phyloP scores from a whole-genome alignment of 2,329 filamentous ascomycete genomes.

The Fusarium liriodendri region DNA sequence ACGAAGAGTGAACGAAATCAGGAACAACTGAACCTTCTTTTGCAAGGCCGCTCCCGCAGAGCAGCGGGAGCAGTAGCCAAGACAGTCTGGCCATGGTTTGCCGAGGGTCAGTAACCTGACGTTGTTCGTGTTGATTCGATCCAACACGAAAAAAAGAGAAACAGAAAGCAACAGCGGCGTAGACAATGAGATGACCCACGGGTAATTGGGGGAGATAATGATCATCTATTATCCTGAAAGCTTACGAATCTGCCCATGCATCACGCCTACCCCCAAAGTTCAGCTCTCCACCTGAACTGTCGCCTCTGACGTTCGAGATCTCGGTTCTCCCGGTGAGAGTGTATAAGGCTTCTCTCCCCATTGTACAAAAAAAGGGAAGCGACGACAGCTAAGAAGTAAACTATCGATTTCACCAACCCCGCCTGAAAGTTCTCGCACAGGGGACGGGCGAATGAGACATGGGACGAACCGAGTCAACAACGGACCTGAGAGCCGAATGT shows the following conservation, averaged over 20 bases:
- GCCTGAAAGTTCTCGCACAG: neutral
- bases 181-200: neutral
- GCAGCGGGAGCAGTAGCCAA: conserved; percentile 29
- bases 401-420: neutral
- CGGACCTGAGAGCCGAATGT: neutral
- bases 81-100: conserved; percentile 24
- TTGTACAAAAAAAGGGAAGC: neutral
- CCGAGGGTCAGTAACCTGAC: conserved; percentile 1
- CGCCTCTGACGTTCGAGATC: neutral
- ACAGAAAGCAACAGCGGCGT: neutral
- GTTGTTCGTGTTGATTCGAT: conserved; percentile 20
- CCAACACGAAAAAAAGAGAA: conserved; percentile 12
- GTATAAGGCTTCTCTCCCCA: neutral
- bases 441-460: neutral
- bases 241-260: neutral
- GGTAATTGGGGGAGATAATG: neutral
- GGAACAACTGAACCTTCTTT: conserved; percentile 35
- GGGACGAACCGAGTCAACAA: neutral
- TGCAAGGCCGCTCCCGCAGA: conserved; percentile 25
- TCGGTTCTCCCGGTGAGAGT: neutral
- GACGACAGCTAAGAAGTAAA: neutral
- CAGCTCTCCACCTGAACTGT: neutral
- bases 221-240: neutral
- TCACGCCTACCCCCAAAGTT: neutral
- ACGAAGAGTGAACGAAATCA: conserved; percentile 32